Base-by-base conservation (phyloP, 2,329 filamentous ascomycete genomes). In the Rhexocercosporidium sp. region DNA sequence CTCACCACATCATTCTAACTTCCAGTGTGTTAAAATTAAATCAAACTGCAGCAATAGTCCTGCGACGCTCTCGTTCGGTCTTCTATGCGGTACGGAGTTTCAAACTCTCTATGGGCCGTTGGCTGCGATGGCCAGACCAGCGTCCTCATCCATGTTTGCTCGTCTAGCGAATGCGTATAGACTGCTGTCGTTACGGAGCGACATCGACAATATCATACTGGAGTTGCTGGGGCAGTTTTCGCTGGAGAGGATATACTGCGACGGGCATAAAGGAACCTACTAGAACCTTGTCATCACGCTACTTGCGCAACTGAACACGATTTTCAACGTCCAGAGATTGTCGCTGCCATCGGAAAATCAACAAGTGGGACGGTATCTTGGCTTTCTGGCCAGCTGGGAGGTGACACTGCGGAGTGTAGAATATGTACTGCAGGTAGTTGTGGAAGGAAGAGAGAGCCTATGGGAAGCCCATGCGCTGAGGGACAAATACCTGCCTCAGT, bases 201-300 rank as follows among this genome's bases (percentile, higher is more conserved):
- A 82, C 66, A 71, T 80, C 65, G 80, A 82, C 69, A 78, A 79
- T 71, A 79, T 82, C 57, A 75, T 82, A 46, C 66, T 80, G 12
- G 79, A 81, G 71, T 72, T 81, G n/a, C 74, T 82, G 9, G 80
- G 80, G 29, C 74, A 76, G n/a, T 82, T 82, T 69, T 79, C 79
- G 9, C 73, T 82, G 20, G 80, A 82, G 65, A 80, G 77, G 68
- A 78, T 82, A 41, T 81, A 82, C 65, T 72, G 78, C 9, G 75
- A 79, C 22, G 68, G 72, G 27, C 74, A 77, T 57, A 76, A 77
- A 27, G 74, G 77, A 29, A 72, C 73, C 3, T 80, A 81, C 69
- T 79, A 81, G 64, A 72, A 74, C 31, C 69, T 80, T 41, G 75
- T 81, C 20, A 76, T 78, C 39, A 74, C 72, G 18, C 71, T 81